Evolutionary conservation across 73 alveolate genomes (phyloP).

Genomic region (Blepharisma japonicum): DNA sequence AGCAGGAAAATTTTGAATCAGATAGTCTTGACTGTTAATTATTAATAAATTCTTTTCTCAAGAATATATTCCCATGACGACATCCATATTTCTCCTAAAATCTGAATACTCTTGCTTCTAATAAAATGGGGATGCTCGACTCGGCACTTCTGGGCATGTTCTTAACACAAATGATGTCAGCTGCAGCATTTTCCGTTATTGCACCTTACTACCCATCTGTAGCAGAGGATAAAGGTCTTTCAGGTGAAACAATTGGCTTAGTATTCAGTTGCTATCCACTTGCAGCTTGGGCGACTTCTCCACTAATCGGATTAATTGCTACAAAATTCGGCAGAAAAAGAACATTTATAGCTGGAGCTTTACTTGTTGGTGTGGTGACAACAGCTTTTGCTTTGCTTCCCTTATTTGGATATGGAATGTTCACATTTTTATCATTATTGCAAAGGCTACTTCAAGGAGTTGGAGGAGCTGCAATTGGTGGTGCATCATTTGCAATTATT

Average conservation of each 20-base stretch:
- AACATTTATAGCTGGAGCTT: neutral
- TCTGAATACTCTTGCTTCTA: neutral
- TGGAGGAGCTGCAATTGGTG: slow-evolving; percentile 1
- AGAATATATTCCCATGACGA: no score
- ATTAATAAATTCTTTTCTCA: no score
- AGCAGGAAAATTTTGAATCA: no score
- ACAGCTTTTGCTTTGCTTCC: neutral
- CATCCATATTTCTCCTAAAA: no score
- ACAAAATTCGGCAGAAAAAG: neutral
- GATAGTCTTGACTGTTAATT: no score
- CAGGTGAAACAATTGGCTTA: neutral
- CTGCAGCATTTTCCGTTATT: neutral
- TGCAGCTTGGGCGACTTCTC: neutral
- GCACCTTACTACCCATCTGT: neutral
- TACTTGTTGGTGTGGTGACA: neutral
- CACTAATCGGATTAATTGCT: neutral
- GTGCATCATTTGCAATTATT: neutral
- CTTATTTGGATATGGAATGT: neutral
- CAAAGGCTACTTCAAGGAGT: neutral
- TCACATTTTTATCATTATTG: neutral
- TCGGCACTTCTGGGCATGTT: neutral
- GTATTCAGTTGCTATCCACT: neutral
- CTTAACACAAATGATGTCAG: neutral
- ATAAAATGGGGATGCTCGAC: neutral
- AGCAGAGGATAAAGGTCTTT: neutral